Evolutionary conservation across 108 stramenopile genomes (phyloP).

Genomic region (Stephanodiscus minutulus): DNA sequence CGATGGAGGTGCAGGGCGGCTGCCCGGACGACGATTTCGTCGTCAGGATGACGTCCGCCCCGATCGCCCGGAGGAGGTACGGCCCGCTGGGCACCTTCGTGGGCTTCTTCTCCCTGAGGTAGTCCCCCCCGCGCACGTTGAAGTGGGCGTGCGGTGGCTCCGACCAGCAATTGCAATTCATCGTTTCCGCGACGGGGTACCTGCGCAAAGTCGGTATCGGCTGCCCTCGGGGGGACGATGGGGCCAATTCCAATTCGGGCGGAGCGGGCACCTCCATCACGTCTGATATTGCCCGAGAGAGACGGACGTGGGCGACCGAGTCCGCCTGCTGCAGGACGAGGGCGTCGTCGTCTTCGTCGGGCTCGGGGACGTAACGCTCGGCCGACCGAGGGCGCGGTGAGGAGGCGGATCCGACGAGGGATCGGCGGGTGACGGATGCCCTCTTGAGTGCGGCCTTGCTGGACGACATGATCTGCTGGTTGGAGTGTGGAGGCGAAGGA

Average conservation of each 20-base stretch:
- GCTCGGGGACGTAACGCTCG: conserved; percentile 21
- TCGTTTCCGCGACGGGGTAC: conserved; percentile 37
- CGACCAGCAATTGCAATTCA: conserved; percentile 75
- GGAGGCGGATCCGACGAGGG: neutral
- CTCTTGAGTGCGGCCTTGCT: conserved; percentile 9
- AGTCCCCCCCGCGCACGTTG: conserved; percentile 69
- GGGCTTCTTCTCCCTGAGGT: conserved; percentile 58
- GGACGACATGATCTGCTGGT: neutral
- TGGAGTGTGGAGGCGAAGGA: too few species aligned
- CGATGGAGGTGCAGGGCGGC: conserved; percentile 15
- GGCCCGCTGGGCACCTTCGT: conserved; percentile 64
- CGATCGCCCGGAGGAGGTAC: conserved; percentile 66
- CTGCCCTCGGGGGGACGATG: neutral
- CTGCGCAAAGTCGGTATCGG: conserved; percentile 30
- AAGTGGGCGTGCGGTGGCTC: conserved; percentile 62
- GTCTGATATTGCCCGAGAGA: conserved; percentile 25
- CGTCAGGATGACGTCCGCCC: conserved; percentile 80
- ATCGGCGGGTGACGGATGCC: conserved; percentile 20
- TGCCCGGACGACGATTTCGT: conserved; percentile 42
- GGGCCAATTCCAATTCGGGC: conserved; percentile 1
- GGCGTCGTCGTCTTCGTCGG: conserved; percentile 12
- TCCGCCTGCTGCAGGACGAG: neutral
- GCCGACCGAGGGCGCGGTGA: conserved; percentile 18
- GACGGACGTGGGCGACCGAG: neutral
- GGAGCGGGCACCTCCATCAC: conserved; percentile 7